phyloP scores from a whole-genome alignment of 108 stramenopile species.

The Aurantiochytrium sp. region DNA sequence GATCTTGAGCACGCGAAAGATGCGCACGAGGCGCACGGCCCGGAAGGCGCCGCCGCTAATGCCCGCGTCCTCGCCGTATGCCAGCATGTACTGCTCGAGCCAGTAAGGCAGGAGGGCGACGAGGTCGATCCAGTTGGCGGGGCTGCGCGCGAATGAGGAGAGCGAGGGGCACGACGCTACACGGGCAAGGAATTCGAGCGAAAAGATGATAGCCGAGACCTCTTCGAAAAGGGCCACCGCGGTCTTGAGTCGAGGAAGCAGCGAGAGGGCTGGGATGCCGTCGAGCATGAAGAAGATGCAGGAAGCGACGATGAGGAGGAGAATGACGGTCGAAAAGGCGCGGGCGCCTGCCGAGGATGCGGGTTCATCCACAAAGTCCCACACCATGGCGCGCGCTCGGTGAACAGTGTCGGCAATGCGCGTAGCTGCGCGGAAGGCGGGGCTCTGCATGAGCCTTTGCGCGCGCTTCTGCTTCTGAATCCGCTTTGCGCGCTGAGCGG shows the following conservation, averaged over 20 bases:
- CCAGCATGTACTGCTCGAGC: conserved; percentile 4
- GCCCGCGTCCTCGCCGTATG: background rate
- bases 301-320: background rate
- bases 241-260: too few species aligned
- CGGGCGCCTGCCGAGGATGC: background rate
- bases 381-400: too few species aligned
- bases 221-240: background rate
- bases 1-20: conserved; percentile 37
- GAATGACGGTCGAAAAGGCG: background rate
- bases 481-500: background rate
- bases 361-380: conserved; percentile 19
- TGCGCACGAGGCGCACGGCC: conserved; percentile 35
- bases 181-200: conserved; percentile 25
- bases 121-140: conserved; percentile 38
- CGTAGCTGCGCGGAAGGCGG: background rate
- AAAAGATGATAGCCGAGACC: conserved; percentile 31
- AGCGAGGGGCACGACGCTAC: background rate
- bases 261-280: background rate
- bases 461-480: background rate
- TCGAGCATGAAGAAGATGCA: background rate
- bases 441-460: background rate
- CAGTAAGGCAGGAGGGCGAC: conserved; percentile 42
- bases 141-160: background rate
- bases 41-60: background rate
- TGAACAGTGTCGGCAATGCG: too few species aligned